Evolutionary conservation across 2,329 filamentous ascomycete genomes (phyloP).

Genomic region (Scortechinia acanthostroma): DNA sequence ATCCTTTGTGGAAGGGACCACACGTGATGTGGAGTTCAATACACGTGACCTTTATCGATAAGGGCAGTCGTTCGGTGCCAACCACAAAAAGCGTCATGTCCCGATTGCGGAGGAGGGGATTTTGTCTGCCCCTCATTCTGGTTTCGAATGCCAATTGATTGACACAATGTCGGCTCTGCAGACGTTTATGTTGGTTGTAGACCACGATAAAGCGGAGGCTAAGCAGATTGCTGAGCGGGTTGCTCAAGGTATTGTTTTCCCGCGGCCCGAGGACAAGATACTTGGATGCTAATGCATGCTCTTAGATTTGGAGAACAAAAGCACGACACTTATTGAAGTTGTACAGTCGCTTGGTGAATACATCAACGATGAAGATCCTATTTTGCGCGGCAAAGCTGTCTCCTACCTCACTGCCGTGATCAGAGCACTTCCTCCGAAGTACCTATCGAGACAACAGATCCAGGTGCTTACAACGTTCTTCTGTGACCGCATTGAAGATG

Average conservation of each 20-base stretch:
- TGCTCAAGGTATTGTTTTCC: slow-evolving; percentile 25
- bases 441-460: slow-evolving; percentile 51
- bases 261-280: neutral
- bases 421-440: slow-evolving; percentile 38
- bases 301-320: slow-evolving; percentile 47
- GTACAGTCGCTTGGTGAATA: slow-evolving; percentile 61
- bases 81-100: slow-evolving; percentile 8
- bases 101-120: slow-evolving; percentile 3
- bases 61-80: slow-evolving; percentile 8
- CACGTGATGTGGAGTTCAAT: slow-evolving; percentile 7
- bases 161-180: slow-evolving; percentile 34
- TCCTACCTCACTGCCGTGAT: slow-evolving; percentile 31
- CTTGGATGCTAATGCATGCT: slow-evolving; percentile 7
- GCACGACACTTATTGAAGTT: slow-evolving; percentile 51
- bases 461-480: slow-evolving; percentile 58
- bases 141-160: neutral
- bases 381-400: slow-evolving; percentile 48
- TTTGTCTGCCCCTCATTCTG: neutral
- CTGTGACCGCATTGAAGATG: slow-evolving; percentile 56
- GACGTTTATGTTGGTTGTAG: slow-evolving; percentile 34
- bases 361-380: slow-evolving; percentile 57
- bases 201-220: slow-evolving; percentile 33
- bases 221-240: slow-evolving; percentile 29
- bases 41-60: slow-evolving; percentile 23
- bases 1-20: slow-evolving; percentile 15